Evolutionary conservation across 164 flowering plant genomes (phyloP).

Genomic region (Protea cynaroides): DNA sequence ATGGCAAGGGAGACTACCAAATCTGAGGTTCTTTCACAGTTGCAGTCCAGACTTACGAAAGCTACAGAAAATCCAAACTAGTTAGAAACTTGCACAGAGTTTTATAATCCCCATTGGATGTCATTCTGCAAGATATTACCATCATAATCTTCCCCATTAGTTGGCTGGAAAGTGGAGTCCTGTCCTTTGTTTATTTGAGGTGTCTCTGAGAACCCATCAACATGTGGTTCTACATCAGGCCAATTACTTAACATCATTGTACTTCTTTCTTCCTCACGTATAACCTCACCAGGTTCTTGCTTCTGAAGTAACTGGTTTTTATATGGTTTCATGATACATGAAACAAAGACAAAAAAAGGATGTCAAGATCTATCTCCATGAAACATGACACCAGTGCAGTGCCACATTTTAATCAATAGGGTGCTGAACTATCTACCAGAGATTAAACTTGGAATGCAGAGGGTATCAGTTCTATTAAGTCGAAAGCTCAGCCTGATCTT

Average conservation of each 20-base stretch:
- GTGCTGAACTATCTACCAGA: no score
- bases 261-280: slow-evolving; percentile 12
- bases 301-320: slow-evolving; percentile 20
- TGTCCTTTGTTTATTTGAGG: slow-evolving; percentile 6
- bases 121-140: slow-evolving; percentile 24
- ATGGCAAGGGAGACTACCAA: background rate
- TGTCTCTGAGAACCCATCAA: slow-evolving; percentile 2
- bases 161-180: slow-evolving; percentile 3
- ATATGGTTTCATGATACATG: slow-evolving; percentile 3
- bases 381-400: background rate
- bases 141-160: background rate
- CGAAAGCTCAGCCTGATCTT: background rate
- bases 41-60: background rate
- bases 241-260: slow-evolving; percentile 2
- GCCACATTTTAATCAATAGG: background rate
- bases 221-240: slow-evolving; percentile 10
- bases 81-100: slow-evolving; percentile 30
- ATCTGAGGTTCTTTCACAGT: background rate
- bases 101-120: slow-evolving; percentile 39
- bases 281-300: slow-evolving; percentile 16
- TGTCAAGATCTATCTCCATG: background rate
- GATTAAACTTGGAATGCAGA: background rate
- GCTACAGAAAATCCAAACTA: slow-evolving; percentile 22
- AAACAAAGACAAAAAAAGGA: background rate
- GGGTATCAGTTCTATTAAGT: background rate